Percentiles rank a stretch among this genome's conserved stretches.
Evolutionary conservation across 2,329 filamentous ascomycete genomes (phyloP).

Genomic region (Mariannaea elegans): DNA sequence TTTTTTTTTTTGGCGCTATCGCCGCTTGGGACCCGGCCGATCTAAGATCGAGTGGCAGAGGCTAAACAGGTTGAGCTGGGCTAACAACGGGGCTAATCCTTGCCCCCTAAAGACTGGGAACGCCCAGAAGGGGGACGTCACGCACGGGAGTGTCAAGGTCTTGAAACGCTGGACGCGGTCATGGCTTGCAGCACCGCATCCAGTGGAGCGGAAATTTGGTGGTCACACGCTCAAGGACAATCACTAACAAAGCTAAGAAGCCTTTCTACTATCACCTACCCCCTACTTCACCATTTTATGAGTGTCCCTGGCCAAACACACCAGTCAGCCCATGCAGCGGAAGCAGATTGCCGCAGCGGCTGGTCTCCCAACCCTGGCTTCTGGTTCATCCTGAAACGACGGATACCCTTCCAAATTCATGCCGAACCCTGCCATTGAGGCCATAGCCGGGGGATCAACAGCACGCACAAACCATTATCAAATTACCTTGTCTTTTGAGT

Average conservation of each 20-base stretch:
- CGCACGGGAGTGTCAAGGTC: constrained; percentile 25
- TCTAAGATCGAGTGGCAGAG: constrained; percentile 37
- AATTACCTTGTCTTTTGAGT: constrained; percentile 8
- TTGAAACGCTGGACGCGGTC: constrained; percentile 35
- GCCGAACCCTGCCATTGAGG: constrained; percentile 8
- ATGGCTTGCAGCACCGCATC: constrained; percentile 29
- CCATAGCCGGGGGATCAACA: constrained; percentile 19
- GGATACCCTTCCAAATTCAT: constrained; percentile 20
- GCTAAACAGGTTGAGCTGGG: constrained; percentile 19
- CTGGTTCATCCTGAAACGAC: constrained; percentile 31
- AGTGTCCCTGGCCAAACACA: no score
- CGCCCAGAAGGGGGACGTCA: constrained; percentile 25
- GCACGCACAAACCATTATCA: constrained; percentile 32
- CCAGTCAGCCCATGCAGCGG: constrained; percentile 9
- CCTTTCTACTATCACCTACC: not conserved
- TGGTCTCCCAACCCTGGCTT: constrained; percentile 14
- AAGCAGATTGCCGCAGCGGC: constrained; percentile 28
- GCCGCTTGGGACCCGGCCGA: constrained; percentile 30
- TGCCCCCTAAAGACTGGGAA: constrained; percentile 22
- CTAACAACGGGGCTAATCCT: constrained; percentile 24
- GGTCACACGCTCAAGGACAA: constrained; percentile 15
- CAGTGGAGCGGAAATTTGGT: constrained; percentile 23
- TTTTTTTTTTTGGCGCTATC: constrained; percentile 25
- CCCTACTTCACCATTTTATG: no score
- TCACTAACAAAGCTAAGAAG: no score